phyloP scores from a whole-genome alignment of 352 stramenopile species.

The Globisporangium middletonii region DNA sequence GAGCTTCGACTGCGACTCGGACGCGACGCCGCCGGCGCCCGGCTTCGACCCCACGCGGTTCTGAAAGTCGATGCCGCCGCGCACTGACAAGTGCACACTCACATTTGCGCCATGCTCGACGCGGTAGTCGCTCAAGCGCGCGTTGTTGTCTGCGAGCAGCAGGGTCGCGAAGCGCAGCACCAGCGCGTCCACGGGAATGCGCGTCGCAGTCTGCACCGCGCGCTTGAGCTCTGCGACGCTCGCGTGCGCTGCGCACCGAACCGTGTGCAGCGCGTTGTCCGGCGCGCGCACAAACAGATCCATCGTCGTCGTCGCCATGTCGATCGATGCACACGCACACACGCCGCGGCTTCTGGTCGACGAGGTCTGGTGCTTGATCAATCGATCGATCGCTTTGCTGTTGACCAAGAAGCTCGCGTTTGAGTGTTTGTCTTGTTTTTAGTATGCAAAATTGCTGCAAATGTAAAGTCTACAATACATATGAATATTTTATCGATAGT shows the following conservation, averaged over 20 bases:
- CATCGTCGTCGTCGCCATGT: slow-evolving; percentile 5
- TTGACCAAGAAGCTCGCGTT: too few species aligned
- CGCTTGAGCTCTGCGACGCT: slow-evolving; percentile 16
- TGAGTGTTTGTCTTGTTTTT: too few species aligned
- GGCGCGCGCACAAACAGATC: slow-evolving; percentile 24
- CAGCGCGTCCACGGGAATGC: slow-evolving; percentile 13
- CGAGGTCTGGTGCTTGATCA: too few species aligned
- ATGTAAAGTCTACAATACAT: too few species aligned
- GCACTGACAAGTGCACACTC: slow-evolving; percentile 12
- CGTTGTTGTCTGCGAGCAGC: slow-evolving; percentile 15
- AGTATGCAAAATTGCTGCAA: too few species aligned
- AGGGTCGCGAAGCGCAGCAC: slow-evolving; percentile 18
- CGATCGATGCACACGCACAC: too few species aligned
- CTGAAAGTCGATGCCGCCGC: slow-evolving; percentile 76
- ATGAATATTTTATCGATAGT: too few species aligned
- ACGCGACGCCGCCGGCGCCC: slow-evolving; percentile 66
- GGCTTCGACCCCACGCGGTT: slow-evolving; percentile 83
- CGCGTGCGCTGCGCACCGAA: slow-evolving; percentile 6
- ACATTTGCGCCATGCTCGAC: slow-evolving; percentile 15
- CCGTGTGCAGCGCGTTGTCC: slow-evolving; percentile 12
- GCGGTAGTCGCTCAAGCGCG: slow-evolving; percentile 14
- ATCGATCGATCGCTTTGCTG: too few species aligned
- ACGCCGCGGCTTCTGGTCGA: too few species aligned
- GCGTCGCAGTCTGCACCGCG: slow-evolving; percentile 14
- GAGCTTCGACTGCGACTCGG: slow-evolving; percentile 76